Evolutionary conservation across 805 yeast species (phyloP).

Genomic region (Zygosaccharomyces pseudorouxii): DNA sequence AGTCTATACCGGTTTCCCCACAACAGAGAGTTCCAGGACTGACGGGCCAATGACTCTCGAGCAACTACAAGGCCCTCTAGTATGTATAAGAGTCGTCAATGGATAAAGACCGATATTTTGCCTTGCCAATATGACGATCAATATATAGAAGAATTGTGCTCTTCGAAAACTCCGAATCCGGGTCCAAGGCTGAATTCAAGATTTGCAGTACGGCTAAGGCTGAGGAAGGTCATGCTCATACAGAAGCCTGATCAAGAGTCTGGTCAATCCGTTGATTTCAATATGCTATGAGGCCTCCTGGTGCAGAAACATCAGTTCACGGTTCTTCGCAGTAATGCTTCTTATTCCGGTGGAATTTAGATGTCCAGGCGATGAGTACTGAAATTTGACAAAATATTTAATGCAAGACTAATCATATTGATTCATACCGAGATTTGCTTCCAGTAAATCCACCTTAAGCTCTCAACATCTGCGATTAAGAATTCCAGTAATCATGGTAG

Average conservation of each 20-base stretch:
- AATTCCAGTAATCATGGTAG: slow-evolving; percentile 10
- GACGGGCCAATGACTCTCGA: too few species aligned
- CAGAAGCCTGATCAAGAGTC: background rate
- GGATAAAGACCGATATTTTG: too few species aligned
- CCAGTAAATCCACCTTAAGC: background rate
- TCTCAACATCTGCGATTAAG: background rate
- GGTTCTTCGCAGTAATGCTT: background rate
- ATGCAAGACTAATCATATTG: background rate
- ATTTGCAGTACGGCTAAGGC: background rate
- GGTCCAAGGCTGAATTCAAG: background rate
- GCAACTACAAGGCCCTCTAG: too few species aligned
- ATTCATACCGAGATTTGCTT: background rate
- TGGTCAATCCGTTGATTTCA: background rate
- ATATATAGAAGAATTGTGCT: background rate
- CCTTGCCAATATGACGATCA: background rate
- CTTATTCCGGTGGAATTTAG: slow-evolving; percentile 8
- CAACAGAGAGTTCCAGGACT: too few species aligned
- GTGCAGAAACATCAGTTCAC: slow-evolving; percentile 3
- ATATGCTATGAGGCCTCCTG: background rate
- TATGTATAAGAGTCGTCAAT: too few species aligned
- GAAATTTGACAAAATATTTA: slow-evolving; percentile 3
- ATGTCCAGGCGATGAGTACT: slow-evolving; percentile 3
- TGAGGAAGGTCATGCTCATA: background rate
- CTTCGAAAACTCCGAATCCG: background rate
- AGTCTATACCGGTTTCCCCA: too few species aligned